Percentiles rank a stretch among this genome's conserved stretches.
phyloP scores from a whole-genome alignment of 2,329 filamentous ascomycete species.

The Leptosphaerulina australis region DNA sequence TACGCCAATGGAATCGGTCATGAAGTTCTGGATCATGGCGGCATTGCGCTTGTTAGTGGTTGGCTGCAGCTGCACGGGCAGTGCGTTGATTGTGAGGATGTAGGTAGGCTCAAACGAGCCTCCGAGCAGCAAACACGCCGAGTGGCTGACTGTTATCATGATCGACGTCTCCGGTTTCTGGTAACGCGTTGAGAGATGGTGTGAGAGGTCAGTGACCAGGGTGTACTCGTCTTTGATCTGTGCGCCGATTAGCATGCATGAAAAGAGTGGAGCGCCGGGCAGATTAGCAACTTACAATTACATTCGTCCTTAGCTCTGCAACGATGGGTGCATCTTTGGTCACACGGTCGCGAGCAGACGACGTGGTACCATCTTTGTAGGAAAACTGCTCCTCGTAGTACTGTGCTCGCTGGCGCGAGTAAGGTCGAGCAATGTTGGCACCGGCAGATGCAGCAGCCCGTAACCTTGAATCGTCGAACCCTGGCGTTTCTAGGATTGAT shows the following conservation, averaged over 20 bases:
- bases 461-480: constrained; percentile 20
- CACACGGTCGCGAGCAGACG: constrained; percentile 51
- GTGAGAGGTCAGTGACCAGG: constrained; percentile 75
- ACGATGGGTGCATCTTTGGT: constrained; percentile 55
- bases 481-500: constrained; percentile 31
- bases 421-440: constrained; percentile 15
- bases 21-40: constrained; percentile 74
- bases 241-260: constrained; percentile 28
- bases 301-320: constrained; percentile 57
- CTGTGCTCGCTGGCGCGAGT: constrained; percentile 43
- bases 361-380: constrained; percentile 43
- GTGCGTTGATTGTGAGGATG: constrained; percentile 72
- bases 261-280: constrained; percentile 16
- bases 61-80: constrained; percentile 71
- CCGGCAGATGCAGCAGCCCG: constrained; percentile 20
- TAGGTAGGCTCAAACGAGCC: constrained; percentile 82
- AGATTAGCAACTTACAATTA: constrained; percentile 53
- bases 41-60: constrained; percentile 82
- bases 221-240: constrained; percentile 77
- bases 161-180: constrained; percentile 75
- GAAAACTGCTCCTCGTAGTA: constrained; percentile 49
- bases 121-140: constrained; percentile 74
- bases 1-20: constrained; percentile 74
- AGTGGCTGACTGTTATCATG: constrained; percentile 76
- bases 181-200: constrained; percentile 75